A percentile compares a stretch with the other conserved stretches of the same genome.
Conservation (phyloP, 345 rosid species). For the Cardamine chenopodiifolia region DNA sequence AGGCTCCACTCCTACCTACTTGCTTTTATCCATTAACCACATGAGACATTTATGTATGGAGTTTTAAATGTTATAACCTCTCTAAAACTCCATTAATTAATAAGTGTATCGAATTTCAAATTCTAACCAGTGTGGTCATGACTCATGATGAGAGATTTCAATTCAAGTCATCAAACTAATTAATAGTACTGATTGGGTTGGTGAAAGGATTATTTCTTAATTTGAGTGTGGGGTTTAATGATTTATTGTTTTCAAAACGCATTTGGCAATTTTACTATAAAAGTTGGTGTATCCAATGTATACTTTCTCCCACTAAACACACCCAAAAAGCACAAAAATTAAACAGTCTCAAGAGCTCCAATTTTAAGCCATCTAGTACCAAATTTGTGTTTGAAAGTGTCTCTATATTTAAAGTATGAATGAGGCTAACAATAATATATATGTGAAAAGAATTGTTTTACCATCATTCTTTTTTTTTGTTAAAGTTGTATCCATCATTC, state of each 20-base stretch:
- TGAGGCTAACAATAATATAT: neutral
- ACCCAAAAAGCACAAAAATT: neutral
- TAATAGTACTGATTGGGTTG: neutral
- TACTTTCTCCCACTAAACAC: neutral
- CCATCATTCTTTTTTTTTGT: neutral
- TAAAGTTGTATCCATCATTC: neutral
- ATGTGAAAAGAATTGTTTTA: neutral
- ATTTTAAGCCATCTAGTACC: neutral
- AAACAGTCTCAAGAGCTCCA: neutral
- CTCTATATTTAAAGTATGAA: neutral
- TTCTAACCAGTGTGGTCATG: neutral
- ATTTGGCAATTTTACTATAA: neutral
- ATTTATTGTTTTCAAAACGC: neutral
- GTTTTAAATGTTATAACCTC: slow-evolving; percentile 14
- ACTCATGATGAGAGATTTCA: slow-evolving; percentile 1
- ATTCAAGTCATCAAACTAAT: neutral
- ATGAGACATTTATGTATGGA: slow-evolving; percentile 5
- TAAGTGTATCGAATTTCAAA: neutral
- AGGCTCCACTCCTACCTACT: slow-evolving; percentile 5
- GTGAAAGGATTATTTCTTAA: neutral
- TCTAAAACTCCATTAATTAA: neutral
- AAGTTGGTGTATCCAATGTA: neutral
- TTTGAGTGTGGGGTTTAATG: neutral
- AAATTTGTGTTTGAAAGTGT: neutral
- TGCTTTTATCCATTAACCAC: slow-evolving; percentile 17